Evolutionary conservation across 2,329 filamentous ascomycete genomes (phyloP).

Genomic region (Bretziella fagacearum): DNA sequence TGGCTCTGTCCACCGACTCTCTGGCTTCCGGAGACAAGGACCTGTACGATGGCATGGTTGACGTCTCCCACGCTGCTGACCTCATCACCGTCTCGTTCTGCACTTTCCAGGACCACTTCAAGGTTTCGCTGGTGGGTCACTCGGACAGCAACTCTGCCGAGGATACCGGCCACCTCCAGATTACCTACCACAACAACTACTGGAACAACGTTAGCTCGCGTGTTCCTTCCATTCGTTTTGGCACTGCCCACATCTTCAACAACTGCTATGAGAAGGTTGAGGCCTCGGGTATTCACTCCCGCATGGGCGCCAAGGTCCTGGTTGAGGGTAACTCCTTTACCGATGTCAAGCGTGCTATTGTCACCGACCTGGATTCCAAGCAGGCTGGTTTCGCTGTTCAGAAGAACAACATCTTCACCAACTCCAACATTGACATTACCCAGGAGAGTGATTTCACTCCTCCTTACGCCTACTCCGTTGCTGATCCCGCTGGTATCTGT

Average conservation of each 20-base stretch:
- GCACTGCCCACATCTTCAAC: constrained; percentile 35
- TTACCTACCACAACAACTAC: constrained; percentile 46
- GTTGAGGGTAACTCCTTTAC: constrained; percentile 35
- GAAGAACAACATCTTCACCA: constrained; percentile 28
- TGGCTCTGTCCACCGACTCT: constrained; percentile 25
- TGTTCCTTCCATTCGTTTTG: constrained; percentile 41
- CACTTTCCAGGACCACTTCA: constrained; percentile 30
- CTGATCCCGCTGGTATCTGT: constrained; percentile 17
- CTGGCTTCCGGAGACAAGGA: constrained; percentile 24
- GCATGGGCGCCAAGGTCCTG: constrained; percentile 34
- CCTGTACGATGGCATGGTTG: constrained; percentile 28
- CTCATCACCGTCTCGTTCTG: constrained; percentile 27
- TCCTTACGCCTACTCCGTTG: constrained; percentile 21
- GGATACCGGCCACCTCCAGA: constrained; percentile 38
- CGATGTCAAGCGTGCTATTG: constrained; percentile 26
- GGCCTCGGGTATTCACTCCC: constrained; percentile 35
- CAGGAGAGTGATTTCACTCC: constrained; percentile 20
- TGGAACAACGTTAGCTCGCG: constrained; percentile 44
- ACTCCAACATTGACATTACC: constrained; percentile 22
- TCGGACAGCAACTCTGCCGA: constrained; percentile 39
- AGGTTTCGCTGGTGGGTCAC: constrained; percentile 44
- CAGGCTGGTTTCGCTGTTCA: constrained; percentile 28
- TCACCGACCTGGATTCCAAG: constrained; percentile 28
- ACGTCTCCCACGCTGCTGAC: constrained; percentile 29
- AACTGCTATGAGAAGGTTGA: constrained; percentile 29